phyloP scores from a whole-genome alignment of 441 rosid genomes.

The Breynia disticha region DNA sequence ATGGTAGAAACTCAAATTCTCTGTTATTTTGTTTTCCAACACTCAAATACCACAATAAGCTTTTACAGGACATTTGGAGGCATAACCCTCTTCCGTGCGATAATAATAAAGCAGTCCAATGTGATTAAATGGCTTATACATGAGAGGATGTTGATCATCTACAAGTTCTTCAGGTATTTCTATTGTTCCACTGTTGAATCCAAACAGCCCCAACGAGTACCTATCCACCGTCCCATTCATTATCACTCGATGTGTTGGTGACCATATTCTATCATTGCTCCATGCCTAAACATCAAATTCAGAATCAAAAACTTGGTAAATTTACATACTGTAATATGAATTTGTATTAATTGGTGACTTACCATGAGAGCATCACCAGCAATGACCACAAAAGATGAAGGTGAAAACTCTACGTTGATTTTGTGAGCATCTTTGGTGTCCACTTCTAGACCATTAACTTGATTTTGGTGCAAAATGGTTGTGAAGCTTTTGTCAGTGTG shows the following conservation, averaged over 20 bases:
- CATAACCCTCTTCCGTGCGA: constrained; percentile 30
- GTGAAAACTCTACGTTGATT: constrained; percentile 28
- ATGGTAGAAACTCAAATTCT: no score
- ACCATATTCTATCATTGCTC: constrained; percentile 42
- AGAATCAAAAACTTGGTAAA: no score
- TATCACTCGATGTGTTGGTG: constrained; percentile 41
- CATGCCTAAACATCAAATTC: constrained; percentile 28
- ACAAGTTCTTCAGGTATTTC: constrained; percentile 34
- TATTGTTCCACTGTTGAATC: constrained; percentile 29
- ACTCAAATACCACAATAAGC: constrained; percentile 37
- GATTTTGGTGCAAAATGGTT: constrained; percentile 46
- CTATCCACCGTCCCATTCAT: constrained; percentile 30
- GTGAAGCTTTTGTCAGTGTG: constrained; percentile 67
- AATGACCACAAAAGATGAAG: constrained; percentile 36
- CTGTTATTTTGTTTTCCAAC: no score
- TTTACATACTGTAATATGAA: neutral
- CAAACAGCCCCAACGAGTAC: constrained; percentile 35
- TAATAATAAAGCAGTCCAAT: constrained; percentile 34
- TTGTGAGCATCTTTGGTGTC: constrained; percentile 33
- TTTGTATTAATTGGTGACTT: constrained; percentile 1
- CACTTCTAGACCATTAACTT: constrained; percentile 35
- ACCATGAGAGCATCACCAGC: constrained; percentile 47
- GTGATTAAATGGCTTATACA: constrained; percentile 42
- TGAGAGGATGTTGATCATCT: constrained; percentile 37
- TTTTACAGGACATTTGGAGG: constrained; percentile 26